Base-by-base conservation (phyloP, 306 rosid genomes). In the Neltuma alba region DNA sequence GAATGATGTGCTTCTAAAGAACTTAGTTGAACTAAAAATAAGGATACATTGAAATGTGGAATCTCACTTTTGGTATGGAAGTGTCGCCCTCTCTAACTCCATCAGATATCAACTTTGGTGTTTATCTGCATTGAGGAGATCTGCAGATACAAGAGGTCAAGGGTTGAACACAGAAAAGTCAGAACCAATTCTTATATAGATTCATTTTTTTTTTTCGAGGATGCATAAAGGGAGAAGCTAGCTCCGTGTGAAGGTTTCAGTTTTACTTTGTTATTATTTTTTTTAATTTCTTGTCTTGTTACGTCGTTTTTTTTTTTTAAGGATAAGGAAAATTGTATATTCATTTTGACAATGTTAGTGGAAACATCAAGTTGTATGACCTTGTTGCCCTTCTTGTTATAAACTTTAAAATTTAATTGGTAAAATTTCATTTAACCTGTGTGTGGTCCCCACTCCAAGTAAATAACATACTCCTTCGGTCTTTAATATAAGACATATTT, bases 121-220 rank as follows among this genome's bases (percentile, higher is more conserved):
- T 38, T 68, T 73, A 54, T 81, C 70, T 74, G 76, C 64, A 78
- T 74, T 63, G 52, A 37, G 68, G 81, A 61, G 81, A 75, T 75
- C 79, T 85, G 80, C 70, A 36, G 75, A 74, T 67, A 77, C 79
- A 81, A 45, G 63, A 57, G 34, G 31, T 9, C 25, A 28, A 57
- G 83, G 79, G 75, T 57, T 75, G 71, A 77, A 63, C 82, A 82
- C 64, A 44, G 77, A 85, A 73, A 81, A 63, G 69, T 81, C 85
- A 76, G 58, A 42, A 70, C 70, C 83, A 68, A 40, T 81, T 85
- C 44, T 84, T 81, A 70, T 72, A 78, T 88, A 69, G 77, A 65
- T 77, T 86, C 83, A n/a, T n/a, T 40, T 77, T 88, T 82, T 74
- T 88, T 82, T 79, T 82, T 80, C 76, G 72, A 79, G n/a, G 82